Evolutionary conservation across 768 basidiomycete species (phyloP).

Genomic region (Lepiota venenata): DNA sequence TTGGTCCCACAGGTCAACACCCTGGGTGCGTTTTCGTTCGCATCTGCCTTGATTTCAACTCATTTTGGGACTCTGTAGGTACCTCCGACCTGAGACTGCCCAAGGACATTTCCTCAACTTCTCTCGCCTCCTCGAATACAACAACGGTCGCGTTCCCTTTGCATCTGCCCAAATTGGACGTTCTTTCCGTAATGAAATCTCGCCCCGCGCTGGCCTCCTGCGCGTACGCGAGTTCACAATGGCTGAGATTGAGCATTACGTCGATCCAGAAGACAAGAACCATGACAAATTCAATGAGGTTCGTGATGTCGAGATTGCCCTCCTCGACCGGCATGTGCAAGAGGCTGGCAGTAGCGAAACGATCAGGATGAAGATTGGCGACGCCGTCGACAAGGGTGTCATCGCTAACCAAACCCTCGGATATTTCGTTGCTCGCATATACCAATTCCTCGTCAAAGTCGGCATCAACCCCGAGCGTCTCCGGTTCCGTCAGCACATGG

Average conservation of each 20-base stretch:
- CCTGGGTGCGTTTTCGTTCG: constrained; percentile 61
- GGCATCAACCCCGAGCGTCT: constrained; percentile 82
- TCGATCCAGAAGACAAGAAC: constrained; percentile 89
- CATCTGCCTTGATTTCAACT: constrained; percentile 6
- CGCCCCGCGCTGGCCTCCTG: constrained; percentile 91
- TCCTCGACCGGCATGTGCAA: constrained; percentile 87
- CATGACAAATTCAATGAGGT: constrained; percentile 85
- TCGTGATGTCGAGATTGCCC: constrained; percentile 65
- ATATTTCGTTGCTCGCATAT: constrained; percentile 93
- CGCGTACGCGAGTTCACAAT: constrained; percentile 99
- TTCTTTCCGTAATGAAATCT: constrained; percentile 97
- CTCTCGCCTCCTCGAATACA: constrained; percentile 93
- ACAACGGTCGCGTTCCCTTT: constrained; percentile 94
- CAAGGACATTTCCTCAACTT: constrained; percentile 99
- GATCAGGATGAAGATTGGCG: constrained; percentile 72
- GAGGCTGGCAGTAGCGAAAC: constrained; percentile 64
- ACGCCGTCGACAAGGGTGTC: constrained; percentile 81
- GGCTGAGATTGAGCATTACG: constrained; percentile 99
- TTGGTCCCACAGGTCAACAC: constrained; percentile 96
- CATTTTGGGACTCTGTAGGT: constrained; percentile 43
- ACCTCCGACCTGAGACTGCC: constrained; percentile 95
- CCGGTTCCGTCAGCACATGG: constrained; percentile 98
- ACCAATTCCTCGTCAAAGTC: constrained; percentile 85
- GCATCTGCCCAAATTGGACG: constrained; percentile 97
- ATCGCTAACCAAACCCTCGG: constrained; percentile 97